Conservation (phyloP, 768 basidiomycete species). For the Panaeolus cyanescens region DNA sequence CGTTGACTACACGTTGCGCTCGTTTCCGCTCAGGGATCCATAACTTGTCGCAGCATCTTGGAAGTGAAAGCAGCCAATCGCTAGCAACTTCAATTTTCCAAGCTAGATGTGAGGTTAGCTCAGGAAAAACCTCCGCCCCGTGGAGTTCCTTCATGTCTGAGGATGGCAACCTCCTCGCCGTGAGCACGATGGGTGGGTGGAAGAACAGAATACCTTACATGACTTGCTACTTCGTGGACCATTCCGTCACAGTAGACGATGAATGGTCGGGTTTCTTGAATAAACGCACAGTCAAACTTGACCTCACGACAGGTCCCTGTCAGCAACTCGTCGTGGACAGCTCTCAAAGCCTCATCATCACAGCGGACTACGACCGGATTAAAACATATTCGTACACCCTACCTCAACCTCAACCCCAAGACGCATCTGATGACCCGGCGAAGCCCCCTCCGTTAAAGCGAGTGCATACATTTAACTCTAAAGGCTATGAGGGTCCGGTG, state of each 20-base stretch:
- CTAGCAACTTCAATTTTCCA: conserved; percentile 30
- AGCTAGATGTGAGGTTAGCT: conserved; percentile 34
- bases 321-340: conserved; percentile 28
- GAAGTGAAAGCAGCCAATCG: conserved; percentile 12
- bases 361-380: conserved; percentile 33
- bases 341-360: conserved; percentile 32
- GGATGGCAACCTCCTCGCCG: conserved; percentile 24
- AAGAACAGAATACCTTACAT: conserved; percentile 34
- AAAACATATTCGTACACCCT: conserved; percentile 38
- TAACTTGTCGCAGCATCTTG: conserved; percentile 14
- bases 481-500: conserved; percentile 28
- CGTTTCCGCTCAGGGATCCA: conserved; percentile 32
- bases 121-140: conserved; percentile 18
- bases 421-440: conserved; percentile 2
- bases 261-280: conserved; percentile 7
- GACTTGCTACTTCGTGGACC: conserved; percentile 22
- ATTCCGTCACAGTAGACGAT: conserved; percentile 11
- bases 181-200: conserved; percentile 27
- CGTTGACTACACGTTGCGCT: conserved; percentile 30
- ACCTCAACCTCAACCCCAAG: not conserved
- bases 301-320: conserved; percentile 15
- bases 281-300: conserved; percentile 13
- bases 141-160: conserved; percentile 19
- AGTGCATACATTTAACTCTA: conserved; percentile 32
- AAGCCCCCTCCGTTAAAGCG: conserved; percentile 9